phyloP scores from a whole-genome alignment of 257 asterid species.

The Penstemon barbatus region DNA sequence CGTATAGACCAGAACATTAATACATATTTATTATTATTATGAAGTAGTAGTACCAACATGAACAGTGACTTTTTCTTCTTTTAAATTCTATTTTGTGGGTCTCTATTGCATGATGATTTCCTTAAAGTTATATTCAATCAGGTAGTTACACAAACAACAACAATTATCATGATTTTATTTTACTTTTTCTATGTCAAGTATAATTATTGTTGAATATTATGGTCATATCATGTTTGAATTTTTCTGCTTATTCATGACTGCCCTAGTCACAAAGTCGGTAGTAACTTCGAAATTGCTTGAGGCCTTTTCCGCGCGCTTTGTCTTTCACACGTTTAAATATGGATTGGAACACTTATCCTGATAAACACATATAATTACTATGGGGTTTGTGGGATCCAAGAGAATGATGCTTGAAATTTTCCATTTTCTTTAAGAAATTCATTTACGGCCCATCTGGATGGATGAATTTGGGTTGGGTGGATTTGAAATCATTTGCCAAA shows the following conservation, averaged over 20 bases:
- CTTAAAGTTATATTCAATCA: constrained; percentile 1
- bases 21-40: too few species aligned
- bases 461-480: too few species aligned
- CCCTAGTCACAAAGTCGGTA: constrained; percentile 26
- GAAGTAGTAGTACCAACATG: too few species aligned
- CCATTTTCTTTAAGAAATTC: background rate
- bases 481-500: too few species aligned
- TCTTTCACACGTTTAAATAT: background rate
- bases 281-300: constrained; percentile 11
- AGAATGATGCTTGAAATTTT: background rate
- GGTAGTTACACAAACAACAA: constrained; percentile 28
- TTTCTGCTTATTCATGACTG: constrained; percentile 28
- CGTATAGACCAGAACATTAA: too few species aligned
- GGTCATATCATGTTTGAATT: constrained; percentile 32
- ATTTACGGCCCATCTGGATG: too few species aligned
- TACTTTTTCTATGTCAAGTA: constrained; percentile 6
- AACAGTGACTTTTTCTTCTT: too few species aligned
- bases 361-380: background rate
- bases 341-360: background rate
- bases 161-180: background rate
- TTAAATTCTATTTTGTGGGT: constrained; percentile 7
- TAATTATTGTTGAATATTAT: constrained; percentile 13
- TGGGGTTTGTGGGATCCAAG: background rate
- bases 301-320: background rate
- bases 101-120: constrained; percentile 17